Conservation (phyloP, 208 protist species). For the Trypanosoma platydactyli region DNA sequence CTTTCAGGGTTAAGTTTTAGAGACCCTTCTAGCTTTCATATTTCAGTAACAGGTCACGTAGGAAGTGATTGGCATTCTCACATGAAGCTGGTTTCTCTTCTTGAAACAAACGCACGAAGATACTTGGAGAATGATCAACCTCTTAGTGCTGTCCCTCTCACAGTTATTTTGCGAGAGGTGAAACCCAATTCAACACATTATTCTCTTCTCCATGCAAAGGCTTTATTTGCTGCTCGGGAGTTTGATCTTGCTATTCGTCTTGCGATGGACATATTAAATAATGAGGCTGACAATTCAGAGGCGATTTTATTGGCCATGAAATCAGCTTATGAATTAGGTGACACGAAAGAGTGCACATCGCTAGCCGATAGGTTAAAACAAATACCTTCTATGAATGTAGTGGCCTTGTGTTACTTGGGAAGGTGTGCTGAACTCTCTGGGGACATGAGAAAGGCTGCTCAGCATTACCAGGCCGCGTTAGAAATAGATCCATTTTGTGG, state of each 20-base stretch:
- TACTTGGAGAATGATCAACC: conserved; percentile 59
- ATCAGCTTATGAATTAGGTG: conserved; percentile 70
- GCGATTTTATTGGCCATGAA: conserved; percentile 57
- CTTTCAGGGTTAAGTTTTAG: too few species aligned
- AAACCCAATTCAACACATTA: conserved; percentile 30
- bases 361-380: conserved; percentile 39
- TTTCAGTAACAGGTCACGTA: too few species aligned
- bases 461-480: conserved; percentile 66
- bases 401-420: conserved; percentile 74
- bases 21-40: too few species aligned
- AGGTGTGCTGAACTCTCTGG: conserved; percentile 71
- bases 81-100: conserved; percentile 26
- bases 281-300: conserved; percentile 31
- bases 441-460: conserved; percentile 52
- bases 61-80: background rate
- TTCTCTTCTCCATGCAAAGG: conserved; percentile 45
- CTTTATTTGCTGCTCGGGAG: conserved; percentile 63
- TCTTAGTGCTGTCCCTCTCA: conserved; percentile 62
- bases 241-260: conserved; percentile 63
- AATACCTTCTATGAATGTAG: conserved; percentile 30
- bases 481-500: conserved; percentile 68
- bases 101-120: conserved; percentile 31
- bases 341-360: conserved; percentile 49
- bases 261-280: conserved; percentile 31
- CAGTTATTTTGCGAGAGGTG: conserved; percentile 62